Evolutionary conservation across 257 asterid genomes (phyloP).

Genomic region (Leptodermis oblonga): DNA sequence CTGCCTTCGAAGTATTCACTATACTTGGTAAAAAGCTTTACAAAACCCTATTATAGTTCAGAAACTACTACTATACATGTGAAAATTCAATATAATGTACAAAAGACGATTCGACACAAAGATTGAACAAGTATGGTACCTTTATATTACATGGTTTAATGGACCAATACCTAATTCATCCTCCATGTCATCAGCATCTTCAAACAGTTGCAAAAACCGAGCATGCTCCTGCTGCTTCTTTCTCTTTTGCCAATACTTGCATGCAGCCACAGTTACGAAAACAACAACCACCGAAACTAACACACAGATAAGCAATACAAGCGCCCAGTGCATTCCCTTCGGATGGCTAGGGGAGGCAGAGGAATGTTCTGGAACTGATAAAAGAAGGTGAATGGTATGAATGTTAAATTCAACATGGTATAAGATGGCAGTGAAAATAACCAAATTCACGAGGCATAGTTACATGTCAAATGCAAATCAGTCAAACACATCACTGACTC

Average conservation of each 20-base stretch:
- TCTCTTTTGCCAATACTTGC: slow-evolving; percentile 53
- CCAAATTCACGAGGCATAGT: no score
- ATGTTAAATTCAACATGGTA: background rate
- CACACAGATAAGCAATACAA: slow-evolving; percentile 29
- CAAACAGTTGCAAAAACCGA: slow-evolving; percentile 34
- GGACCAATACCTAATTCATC: slow-evolving; percentile 45
- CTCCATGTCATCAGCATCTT: slow-evolving; percentile 33
- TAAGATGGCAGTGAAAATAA: background rate
- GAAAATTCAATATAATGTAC: slow-evolving; percentile 2
- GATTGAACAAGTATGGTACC: background rate
- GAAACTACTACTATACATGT: slow-evolving; percentile 1
- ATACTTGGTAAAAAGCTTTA: background rate
- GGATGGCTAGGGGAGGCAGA: slow-evolving; percentile 21
- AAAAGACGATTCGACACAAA: slow-evolving; percentile 1
- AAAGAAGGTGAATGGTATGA: slow-evolving; percentile 6
- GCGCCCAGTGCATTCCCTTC: slow-evolving; percentile 40
- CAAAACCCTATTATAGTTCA: background rate
- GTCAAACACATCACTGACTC: background rate
- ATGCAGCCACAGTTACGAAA: slow-evolving; percentile 37
- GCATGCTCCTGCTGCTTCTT: slow-evolving; percentile 81
- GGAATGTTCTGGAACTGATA: slow-evolving; percentile 34
- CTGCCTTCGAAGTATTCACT: background rate
- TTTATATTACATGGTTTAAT: slow-evolving; percentile 28
- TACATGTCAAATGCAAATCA: no score
- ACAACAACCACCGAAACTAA: slow-evolving; percentile 25